phyloP scores from a whole-genome alignment of 2,329 filamentous ascomycete genomes.

The Mollisiaceae sp. region DNA sequence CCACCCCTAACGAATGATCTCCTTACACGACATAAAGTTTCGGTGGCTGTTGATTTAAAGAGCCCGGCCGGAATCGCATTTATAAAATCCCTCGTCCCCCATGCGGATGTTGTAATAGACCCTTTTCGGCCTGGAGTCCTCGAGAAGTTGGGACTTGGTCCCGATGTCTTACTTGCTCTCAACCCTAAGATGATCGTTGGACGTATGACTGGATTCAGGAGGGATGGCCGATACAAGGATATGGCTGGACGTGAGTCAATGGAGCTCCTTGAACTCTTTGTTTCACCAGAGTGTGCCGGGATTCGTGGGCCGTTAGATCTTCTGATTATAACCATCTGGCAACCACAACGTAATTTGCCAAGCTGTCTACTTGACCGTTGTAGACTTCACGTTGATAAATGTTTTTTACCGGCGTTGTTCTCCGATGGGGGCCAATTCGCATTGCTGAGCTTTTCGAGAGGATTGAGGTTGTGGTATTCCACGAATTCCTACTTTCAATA shows the following conservation, averaged over 20 bases:
- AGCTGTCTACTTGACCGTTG: too few species aligned
- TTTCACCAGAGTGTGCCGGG: too few species aligned
- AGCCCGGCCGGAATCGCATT: slow-evolving; percentile 65
- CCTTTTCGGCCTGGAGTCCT: slow-evolving; percentile 91
- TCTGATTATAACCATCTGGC: too few species aligned
- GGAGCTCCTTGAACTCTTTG: too few species aligned
- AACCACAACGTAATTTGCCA: too few species aligned
- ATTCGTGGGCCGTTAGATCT: too few species aligned
- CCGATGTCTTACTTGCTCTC: slow-evolving; percentile 63
- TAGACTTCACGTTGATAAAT: too few species aligned
- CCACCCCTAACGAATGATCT: slow-evolving; percentile 67
- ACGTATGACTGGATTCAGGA: slow-evolving; percentile 87
- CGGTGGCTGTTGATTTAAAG: slow-evolving; percentile 82
- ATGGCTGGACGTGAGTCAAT: slow-evolving; percentile 73
- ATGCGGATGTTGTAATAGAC: slow-evolving; percentile 84
- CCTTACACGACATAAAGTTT: slow-evolving; percentile 81
- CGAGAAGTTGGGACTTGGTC: slow-evolving; percentile 81
- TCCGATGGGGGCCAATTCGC: too few species aligned
- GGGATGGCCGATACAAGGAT: slow-evolving; percentile 80
- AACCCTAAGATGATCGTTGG: slow-evolving; percentile 83
- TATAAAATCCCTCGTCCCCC: slow-evolving; percentile 65
- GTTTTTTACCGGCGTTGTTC: too few species aligned
- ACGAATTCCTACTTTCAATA: too few species aligned
- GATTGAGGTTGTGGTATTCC: too few species aligned
- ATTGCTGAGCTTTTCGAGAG: too few species aligned